These are phyloP conservation scores for Waltergamsia citrina DNA, from an alignment of 2,329 filamentous ascomycete species.

Conservation along the genomic window DNA sequence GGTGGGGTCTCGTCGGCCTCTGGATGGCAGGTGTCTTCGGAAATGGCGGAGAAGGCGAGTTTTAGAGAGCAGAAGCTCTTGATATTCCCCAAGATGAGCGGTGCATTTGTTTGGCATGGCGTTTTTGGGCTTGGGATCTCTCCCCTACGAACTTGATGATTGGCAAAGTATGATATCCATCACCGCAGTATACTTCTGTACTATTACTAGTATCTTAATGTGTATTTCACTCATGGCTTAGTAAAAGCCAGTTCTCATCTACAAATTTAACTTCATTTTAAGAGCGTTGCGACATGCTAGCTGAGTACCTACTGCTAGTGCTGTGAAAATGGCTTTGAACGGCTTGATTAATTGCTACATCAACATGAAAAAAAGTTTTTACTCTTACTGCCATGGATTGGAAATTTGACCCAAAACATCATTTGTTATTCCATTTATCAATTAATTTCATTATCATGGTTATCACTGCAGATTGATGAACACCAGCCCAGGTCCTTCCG, in stretches of 20 bases:
- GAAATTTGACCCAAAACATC: too few species aligned
- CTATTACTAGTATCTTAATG: too few species aligned
- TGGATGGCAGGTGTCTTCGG: constrained; percentile 61
- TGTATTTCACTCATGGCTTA: too few species aligned
- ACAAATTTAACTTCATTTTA: too few species aligned
- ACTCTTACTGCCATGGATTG: too few species aligned
- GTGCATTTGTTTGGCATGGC: constrained; percentile 21
- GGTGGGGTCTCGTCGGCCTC: constrained; percentile 66
- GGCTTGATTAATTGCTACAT: too few species aligned
- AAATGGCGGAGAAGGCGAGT: constrained; percentile 51
- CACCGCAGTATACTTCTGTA: constrained; percentile 1
- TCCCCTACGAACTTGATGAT: constrained; percentile 28
- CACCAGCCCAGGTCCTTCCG: background rate
- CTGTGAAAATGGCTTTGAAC: too few species aligned
- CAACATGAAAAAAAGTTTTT: too few species aligned
- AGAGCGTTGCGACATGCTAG: too few species aligned
- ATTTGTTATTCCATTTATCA: background rate
- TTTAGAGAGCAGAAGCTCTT: constrained; percentile 22
- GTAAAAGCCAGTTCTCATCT: too few species aligned
- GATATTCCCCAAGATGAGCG: constrained; percentile 8
- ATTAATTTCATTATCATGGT: background rate
- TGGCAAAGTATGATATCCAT: constrained; percentile 20
- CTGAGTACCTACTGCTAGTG: too few species aligned
- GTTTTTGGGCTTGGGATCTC: constrained; percentile 18
- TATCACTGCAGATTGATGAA: background rate